These are phyloP conservation scores for Amanita pallidorosea DNA, from an alignment of 768 basidiomycete genomes.

Conservation along the genomic window DNA sequence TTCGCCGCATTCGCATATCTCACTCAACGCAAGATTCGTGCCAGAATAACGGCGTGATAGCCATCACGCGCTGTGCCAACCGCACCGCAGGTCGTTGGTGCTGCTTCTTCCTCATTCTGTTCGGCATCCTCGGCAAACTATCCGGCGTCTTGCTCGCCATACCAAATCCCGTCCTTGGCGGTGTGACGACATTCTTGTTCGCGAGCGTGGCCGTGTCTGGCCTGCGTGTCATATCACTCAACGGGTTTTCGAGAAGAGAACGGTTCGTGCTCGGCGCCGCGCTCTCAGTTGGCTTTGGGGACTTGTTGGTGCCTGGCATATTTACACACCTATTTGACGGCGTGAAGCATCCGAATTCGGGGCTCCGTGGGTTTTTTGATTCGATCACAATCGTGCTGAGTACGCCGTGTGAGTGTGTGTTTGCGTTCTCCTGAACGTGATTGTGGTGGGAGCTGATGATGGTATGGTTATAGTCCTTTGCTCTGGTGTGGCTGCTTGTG, in stretches of 20 bases:
- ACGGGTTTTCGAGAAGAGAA: conserved; percentile 50
- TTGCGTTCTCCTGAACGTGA: neutral
- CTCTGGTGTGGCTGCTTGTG: conserved; percentile 22
- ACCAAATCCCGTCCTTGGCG: conserved; percentile 73
- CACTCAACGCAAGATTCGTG: too few relatives aligned
- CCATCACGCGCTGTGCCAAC: conserved; percentile 78
- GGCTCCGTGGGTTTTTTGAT: conserved; percentile 58
- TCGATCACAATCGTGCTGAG: conserved; percentile 73
- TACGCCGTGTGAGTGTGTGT: conserved; percentile 57
- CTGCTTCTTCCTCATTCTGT: conserved; percentile 68
- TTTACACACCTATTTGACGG: conserved; percentile 64
- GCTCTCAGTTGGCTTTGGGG: conserved; percentile 58
- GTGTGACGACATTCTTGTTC: conserved; percentile 83
- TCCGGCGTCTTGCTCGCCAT: conserved; percentile 76
- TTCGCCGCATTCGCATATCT: neutral
- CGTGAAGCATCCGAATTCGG: conserved; percentile 38
- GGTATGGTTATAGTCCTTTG: conserved; percentile 33
- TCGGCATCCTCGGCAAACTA: conserved; percentile 72
- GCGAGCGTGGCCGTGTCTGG: conserved; percentile 66
- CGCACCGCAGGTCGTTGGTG: conserved; percentile 72
- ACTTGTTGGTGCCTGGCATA: conserved; percentile 53
- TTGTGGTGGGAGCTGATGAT: conserved; percentile 7
- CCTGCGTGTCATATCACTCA: conserved; percentile 53
- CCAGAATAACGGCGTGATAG: conserved; percentile 75
- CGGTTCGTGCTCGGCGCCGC: conserved; percentile 64